Percentiles rank a stretch among this genome's conserved stretches.
Evolutionary conservation across 306 rosid genomes (phyloP).

Genomic region (Begonia peltatifolia): DNA sequence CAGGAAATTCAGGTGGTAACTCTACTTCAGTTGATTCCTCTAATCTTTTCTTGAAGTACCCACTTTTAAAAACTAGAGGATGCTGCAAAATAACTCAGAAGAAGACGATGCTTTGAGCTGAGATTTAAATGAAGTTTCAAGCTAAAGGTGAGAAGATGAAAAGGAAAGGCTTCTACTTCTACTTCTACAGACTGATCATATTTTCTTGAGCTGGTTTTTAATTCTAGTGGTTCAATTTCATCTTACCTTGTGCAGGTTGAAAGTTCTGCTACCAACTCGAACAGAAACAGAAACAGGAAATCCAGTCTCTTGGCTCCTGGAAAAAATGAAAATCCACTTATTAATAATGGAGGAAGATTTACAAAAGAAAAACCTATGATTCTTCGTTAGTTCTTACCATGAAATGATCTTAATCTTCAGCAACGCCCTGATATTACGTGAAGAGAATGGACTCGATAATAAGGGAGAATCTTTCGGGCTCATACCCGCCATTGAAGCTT

Average conservation of each 20-base stretch:
- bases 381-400: conserved; percentile 33
- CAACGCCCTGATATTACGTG: conserved; percentile 63
- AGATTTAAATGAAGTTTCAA: background rate
- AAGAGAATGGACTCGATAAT: conserved; percentile 64
- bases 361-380: background rate
- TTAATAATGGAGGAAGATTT: conserved; percentile 2
- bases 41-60: conserved; percentile 56
- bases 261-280: conserved; percentile 43
- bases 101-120: background rate
- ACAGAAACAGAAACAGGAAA: conserved; percentile 55
- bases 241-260: conserved; percentile 62
- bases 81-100: conserved; percentile 25
- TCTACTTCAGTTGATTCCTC: conserved; percentile 42
- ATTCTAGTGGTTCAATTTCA: background rate
- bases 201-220: background rate
- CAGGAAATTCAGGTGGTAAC: conserved; percentile 63
- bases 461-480: conserved; percentile 39
- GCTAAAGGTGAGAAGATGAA: background rate
- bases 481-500: conserved; percentile 35
- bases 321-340: conserved; percentile 7
- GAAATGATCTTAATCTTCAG: conserved; percentile 79
- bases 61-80: conserved; percentile 63
- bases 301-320: conserved; percentile 88
- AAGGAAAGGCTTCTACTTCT: background rate
- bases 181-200: too few relatives aligned